Base-by-base conservation (phyloP, 257 asterid species). In the Scutellaria barbata region DNA sequence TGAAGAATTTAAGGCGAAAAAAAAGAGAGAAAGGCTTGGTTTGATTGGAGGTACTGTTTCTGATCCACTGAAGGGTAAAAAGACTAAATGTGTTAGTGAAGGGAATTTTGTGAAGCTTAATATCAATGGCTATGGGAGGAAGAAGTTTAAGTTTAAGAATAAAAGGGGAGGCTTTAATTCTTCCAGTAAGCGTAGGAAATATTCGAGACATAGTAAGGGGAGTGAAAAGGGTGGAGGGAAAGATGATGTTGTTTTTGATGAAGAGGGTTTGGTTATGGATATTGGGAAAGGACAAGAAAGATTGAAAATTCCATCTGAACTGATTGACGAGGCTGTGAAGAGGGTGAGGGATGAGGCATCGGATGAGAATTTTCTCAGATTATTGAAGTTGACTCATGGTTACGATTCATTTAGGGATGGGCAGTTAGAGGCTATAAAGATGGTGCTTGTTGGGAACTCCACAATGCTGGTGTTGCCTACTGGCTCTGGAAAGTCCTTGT, bases 51-150 rank as follows among this genome's bases (percentile, higher is more conserved):
- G 71, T 50, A 63, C 66, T 68, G 37, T 14, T 65, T 54, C 92
- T 55, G 78, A 81, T 65, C 10, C 72, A 17, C 30, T 45, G 51
- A 37, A 71, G 1, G 76, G 10, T 63, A 89, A 86, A 76, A 91
- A 63, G 86, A 83, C 72, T 40, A 94, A 83, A 76, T 51, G 79
- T 75, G 82, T 20, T 5, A 76, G 55, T 60, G 98, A 91, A 55
- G 98, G 98, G 52, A 94, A 94, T 77, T 94, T 94, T 77, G 99
- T 94, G 85, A 94, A 86, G 89, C 92, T 91, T 58, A 94, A 91
- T 63, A 89, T 94, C 73, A 94, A 91, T 81, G 99, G 99, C 37
- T 83, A 88, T 41, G 96, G 99, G 61, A 81, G 90, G 69, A 91
- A 89, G 74, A 90, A 78, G 86, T 91, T 88, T 69, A 66, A 66